Base-by-base conservation (phyloP, 257 asterid genomes). In the Voacanga thouarsii region DNA sequence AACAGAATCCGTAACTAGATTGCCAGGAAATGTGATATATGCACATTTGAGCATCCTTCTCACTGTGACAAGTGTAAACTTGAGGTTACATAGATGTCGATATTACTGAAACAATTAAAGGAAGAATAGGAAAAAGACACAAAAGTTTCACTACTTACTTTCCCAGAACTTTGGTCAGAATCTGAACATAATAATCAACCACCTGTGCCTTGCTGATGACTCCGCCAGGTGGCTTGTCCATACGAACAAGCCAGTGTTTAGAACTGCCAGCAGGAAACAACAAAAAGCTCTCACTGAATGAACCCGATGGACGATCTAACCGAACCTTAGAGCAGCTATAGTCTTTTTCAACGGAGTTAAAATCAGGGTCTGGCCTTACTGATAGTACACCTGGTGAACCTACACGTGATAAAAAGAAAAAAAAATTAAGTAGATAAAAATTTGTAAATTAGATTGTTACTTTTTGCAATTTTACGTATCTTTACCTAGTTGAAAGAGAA, bases 11-110 rank as follows among this genome's bases (percentile, higher is more conserved):
- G 74, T 84, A 89, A 83, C 82, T 78, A 59, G 95, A 86, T 77
- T 89, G 84, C 94, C 94, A 92, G 0, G 97, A 92, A 55, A 88
- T 78, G 51, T 93, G 96, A 83, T 92, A 96, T 51, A 96, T 87
- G 84, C 99, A 96, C 98, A 91, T 93, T 82, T 96, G 98, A 63
- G 99, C 94, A 78, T 92, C 99, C 75, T 80, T 82, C 83, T 90
- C 95, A 76, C 99, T 96, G 90, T 57, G 70, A 78, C 76, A 75
- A 76, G 83, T 73, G 78, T 16, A 47, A 71, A 51, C 59, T 69
- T 56, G 77, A 81, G 57, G 39, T 78, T 44, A 79, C 76, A 70
- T 75, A 66, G 18, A 33, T 33, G 43, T 44, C 44, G 65, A 53
- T 30, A 79, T 44, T 24, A 74, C 64, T 18, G 7, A 72, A 41